Percentiles rank a stretch among this genome's conserved stretches.
phyloP scores from a whole-genome alignment of 2,329 filamentous ascomycete species.

The Cucurbitaria berberidis region DNA sequence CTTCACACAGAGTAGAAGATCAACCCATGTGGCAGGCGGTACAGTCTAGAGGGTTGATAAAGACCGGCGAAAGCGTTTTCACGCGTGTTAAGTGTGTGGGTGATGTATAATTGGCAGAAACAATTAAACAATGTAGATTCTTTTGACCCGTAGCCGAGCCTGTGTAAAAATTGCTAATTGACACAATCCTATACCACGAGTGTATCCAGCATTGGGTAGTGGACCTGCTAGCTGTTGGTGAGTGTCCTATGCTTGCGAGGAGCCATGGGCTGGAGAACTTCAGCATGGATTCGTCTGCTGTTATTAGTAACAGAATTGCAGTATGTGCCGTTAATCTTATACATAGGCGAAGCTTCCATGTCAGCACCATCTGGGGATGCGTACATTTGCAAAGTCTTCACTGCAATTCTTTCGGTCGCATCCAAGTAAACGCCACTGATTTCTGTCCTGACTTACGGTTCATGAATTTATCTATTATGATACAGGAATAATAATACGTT shows the following conservation, averaged over 20 bases:
- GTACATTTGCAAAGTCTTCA: constrained; percentile 56
- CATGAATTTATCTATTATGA: no score
- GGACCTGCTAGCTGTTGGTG: constrained; percentile 53
- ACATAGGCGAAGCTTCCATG: constrained; percentile 63
- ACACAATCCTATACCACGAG: no score
- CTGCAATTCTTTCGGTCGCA: constrained; percentile 60
- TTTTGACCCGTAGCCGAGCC: no score
- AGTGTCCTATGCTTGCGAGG: constrained; percentile 56
- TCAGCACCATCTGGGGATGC: constrained; percentile 43
- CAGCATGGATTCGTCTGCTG: constrained; percentile 56
- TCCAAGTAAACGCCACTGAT: no score
- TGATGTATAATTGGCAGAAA: no score
- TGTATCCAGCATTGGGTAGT: constrained; percentile 53
- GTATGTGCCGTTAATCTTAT: constrained; percentile 63
- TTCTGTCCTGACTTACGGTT: no score
- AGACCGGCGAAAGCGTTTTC: not conserved
- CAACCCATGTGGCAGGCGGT: constrained; percentile 7
- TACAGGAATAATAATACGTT: no score
- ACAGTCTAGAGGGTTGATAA: constrained; percentile 2
- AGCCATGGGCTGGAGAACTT: constrained; percentile 60
- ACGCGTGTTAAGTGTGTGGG: not conserved
- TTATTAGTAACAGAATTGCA: constrained; percentile 61
- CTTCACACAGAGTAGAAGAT: not conserved
- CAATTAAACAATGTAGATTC: no score
- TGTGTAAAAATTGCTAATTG: no score